Percentiles rank a stretch among this genome's conserved stretches.
These are phyloP conservation scores for Cronartium ribicola DNA, from an alignment of 1,284 basidiomycete species.

Conservation along the genomic window DNA sequence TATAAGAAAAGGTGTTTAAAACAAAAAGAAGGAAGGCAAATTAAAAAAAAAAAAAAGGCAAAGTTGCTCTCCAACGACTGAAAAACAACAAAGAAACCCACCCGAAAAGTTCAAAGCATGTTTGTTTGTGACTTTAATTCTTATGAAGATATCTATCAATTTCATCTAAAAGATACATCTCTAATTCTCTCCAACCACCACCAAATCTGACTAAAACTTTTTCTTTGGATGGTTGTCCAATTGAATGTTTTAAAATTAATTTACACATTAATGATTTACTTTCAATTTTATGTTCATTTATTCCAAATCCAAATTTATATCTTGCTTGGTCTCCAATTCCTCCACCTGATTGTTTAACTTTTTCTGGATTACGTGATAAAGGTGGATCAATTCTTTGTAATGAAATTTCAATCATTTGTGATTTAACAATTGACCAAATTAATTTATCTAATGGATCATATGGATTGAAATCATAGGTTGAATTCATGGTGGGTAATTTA, in stretches of 20 bases:
- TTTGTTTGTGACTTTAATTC: not conserved
- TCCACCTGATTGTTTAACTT: constrained; percentile 6
- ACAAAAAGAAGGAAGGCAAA: not conserved
- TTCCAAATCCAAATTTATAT: constrained; percentile 15
- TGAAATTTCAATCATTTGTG: not conserved
- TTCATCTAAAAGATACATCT: constrained; percentile 12
- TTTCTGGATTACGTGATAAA: constrained; percentile 16
- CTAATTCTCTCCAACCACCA: constrained; percentile 13
- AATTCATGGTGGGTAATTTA: not conserved
- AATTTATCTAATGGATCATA: constrained; percentile 18
- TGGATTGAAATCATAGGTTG: constrained; percentile 13
- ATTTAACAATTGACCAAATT: not conserved
- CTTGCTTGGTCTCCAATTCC: constrained; percentile 30
- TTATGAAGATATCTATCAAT: not conserved
- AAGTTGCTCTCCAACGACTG: not conserved
- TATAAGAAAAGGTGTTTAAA: not conserved
- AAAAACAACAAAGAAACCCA: not conserved
- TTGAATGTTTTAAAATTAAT: not conserved
- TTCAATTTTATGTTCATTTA: not conserved
- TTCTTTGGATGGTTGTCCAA: not conserved
- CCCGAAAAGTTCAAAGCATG: not conserved
- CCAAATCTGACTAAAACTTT: constrained; percentile 17
- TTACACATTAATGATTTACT: constrained; percentile 31
- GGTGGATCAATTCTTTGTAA: constrained; percentile 13
- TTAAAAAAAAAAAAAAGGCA: not conserved